phyloP scores from a whole-genome alignment of 1,139 yeast species.

The Yamadazyma diddensiae region DNA sequence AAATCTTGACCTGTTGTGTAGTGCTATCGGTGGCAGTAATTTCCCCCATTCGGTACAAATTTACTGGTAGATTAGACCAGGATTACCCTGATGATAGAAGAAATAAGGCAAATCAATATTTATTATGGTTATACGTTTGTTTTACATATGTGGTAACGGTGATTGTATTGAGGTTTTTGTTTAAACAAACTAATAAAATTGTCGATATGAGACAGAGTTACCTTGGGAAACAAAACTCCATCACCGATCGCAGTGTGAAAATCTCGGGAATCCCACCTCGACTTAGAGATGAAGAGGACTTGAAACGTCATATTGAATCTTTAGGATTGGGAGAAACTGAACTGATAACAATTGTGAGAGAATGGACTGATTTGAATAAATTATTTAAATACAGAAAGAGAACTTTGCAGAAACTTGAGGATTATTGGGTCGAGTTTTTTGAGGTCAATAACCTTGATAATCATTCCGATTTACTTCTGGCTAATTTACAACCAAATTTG shows the following conservation, averaged over 20 bases:
- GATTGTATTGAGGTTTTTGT: slow-evolving; percentile 32
- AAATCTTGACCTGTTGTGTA: slow-evolving; percentile 54
- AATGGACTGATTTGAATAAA: slow-evolving; percentile 73
- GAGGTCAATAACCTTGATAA: slow-evolving; percentile 33
- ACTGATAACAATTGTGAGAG: slow-evolving; percentile 72
- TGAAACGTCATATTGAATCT: slow-evolving; percentile 71
- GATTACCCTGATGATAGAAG: slow-evolving; percentile 45
- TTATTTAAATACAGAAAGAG: slow-evolving; percentile 58
- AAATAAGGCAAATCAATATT: slow-evolving; percentile 18
- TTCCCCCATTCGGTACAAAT: slow-evolving; percentile 70
- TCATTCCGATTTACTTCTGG: slow-evolving; percentile 27
- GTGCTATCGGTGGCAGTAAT: slow-evolving; percentile 63
- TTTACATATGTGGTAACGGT: slow-evolving; percentile 43
- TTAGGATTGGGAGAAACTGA: slow-evolving; percentile 80
- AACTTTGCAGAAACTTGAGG: slow-evolving; percentile 59
- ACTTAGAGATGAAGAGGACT: slow-evolving; percentile 62
- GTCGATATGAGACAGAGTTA: slow-evolving; percentile 40
- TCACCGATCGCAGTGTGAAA: slow-evolving; percentile 46
- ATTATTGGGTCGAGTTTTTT: slow-evolving; percentile 74
- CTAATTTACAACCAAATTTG: slow-evolving; percentile 25
- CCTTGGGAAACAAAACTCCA: slow-evolving; percentile 41
- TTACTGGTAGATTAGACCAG: slow-evolving; percentile 65
- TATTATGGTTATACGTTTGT: slow-evolving; percentile 39
- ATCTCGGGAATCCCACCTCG: slow-evolving; percentile 64
- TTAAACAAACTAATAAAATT: slow-evolving; percentile 35